Conservation (phyloP, 2,329 filamentous ascomycete genomes). For the Xylariaceae sp. region DNA sequence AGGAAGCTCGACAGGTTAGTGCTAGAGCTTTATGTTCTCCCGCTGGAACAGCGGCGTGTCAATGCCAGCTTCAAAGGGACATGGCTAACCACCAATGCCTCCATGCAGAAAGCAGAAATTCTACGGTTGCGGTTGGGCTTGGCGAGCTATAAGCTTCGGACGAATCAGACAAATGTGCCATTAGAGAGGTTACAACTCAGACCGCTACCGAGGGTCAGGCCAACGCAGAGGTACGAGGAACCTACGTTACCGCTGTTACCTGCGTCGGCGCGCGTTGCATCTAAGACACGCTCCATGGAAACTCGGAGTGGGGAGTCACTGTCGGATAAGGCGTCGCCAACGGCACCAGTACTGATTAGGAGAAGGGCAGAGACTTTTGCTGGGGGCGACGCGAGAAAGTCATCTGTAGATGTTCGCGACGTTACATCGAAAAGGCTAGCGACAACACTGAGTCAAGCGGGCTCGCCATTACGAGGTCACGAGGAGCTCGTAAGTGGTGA, state of each 20-base stretch:
- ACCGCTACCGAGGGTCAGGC: constrained; percentile 23
- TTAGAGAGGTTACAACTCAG: constrained; percentile 56
- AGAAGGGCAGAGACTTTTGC: neutral
- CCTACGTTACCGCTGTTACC: constrained; percentile 5
- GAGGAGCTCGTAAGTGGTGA: constrained; percentile 41
- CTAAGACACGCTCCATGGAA: neutral
- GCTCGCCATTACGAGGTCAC: constrained; percentile 16
- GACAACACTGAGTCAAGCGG: neutral
- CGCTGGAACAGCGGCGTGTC: no score
- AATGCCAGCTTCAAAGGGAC: neutral
- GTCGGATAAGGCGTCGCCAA: constrained; percentile 3
- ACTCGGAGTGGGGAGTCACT: neutral
- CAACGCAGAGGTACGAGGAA: neutral
- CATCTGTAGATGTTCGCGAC: constrained; percentile 16
- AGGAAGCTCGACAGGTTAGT: constrained; percentile 52
- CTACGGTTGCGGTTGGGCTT: constrained; percentile 67
- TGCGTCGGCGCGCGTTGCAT: neutral
- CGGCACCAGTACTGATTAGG: constrained; percentile 6
- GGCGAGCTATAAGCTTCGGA: constrained; percentile 72
- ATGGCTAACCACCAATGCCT: constrained; percentile 6
- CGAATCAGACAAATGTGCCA: constrained; percentile 66
- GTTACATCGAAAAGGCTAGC: constrained; percentile 16
- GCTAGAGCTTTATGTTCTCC: neutral
- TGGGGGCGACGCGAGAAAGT: neutral
- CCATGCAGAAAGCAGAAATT: constrained; percentile 59